These are phyloP conservation scores for Urtica urens DNA, from an alignment of 306 rosid genomes.

Conservation along the genomic window DNA sequence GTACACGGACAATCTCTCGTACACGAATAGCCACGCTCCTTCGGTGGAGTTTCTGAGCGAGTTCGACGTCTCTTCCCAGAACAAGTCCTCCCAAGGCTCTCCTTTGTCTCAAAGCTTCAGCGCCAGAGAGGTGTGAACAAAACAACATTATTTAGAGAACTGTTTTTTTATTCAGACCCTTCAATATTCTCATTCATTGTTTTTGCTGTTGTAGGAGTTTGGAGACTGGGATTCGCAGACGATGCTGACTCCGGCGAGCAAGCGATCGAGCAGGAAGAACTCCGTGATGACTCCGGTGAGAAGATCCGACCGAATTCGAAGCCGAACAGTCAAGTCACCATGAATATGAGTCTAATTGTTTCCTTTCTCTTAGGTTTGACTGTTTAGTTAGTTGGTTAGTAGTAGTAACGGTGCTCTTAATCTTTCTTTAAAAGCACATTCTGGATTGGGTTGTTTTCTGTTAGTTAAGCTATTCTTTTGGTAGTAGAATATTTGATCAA, in stretches of 20 bases:
- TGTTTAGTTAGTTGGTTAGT: neutral
- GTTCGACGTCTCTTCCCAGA: conserved; percentile 28
- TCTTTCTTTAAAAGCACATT: no score
- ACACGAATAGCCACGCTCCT: conserved; percentile 16
- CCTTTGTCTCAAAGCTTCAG: conserved; percentile 19
- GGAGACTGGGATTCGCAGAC: conserved; percentile 13
- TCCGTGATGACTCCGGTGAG: conserved; percentile 30
- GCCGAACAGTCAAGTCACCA: conserved; percentile 21
- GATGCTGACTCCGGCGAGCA: conserved; percentile 26
- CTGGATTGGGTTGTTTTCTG: no score
- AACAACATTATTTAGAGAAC: no score
- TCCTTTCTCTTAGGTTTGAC: neutral
- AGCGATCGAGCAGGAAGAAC: conserved; percentile 27
- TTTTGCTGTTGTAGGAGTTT: conserved; percentile 8
- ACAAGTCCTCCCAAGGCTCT: conserved; percentile 13
- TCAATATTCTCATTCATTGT: neutral
- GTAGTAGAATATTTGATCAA: no score
- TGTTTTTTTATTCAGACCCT: no score
- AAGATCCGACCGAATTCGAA: conserved; percentile 40
- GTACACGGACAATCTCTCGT: neutral
- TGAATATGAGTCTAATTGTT: conserved; percentile 6
- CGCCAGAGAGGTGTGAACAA: conserved; percentile 16
- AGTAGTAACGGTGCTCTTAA: no score
- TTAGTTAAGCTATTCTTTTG: no score
- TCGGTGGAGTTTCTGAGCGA: conserved; percentile 30